Base-by-base conservation (phyloP, 192 early-diverging fungal species). In the Phlyctochytrium planicorne region DNA sequence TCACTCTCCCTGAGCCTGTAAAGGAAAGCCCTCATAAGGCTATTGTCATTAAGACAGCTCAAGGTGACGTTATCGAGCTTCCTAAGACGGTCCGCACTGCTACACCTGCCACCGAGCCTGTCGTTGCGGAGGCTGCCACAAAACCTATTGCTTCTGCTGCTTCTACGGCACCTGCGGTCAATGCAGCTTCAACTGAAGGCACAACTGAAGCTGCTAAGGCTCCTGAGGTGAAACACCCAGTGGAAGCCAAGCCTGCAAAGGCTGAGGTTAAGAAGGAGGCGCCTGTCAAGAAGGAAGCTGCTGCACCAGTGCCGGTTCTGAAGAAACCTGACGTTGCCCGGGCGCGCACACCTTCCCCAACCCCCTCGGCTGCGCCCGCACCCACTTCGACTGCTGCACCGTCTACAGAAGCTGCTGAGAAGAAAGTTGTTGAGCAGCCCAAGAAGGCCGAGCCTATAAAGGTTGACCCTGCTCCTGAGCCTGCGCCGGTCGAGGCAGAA, bases 221-320 rank as follows among this genome's bases (percentile, higher is more conserved):
- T n/a, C n/a, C n/a, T n/a, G n/a, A n/a, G n/a, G n/a, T n/a, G 67
- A 33, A 14, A 53, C 66, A 60, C 25, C 59, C 59, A 29, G 14
- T 29, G 23, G 57, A 65, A 30, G 25, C 74, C 2, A 62, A 75
- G 24, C 27, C 53, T 34, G 65, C 25, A 17, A 69, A 69, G 33
- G 31, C 68, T 59, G 69, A 71, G 53, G 68, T 57, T 30, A 69
- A 68, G 64, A n/a, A n/a, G n/a, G n/a, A n/a, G n/a, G n/a, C n/a
- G n/a, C 40, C 40, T 50, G 40, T n/a, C 40, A n/a, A 50, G 40
- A 50, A 50, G 40, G 40, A 10, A 10, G 40, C 40, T n/a, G 40
- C n/a, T 50, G 40, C 40, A n/a, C 40, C 40, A 14, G n/a, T 14
- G 40, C 40, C 40, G 10, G 40, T 50, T n/a, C 12, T 14, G 40